These are phyloP conservation scores for Babesia caballi DNA, from an alignment of 169 alveolate species.

Conservation along the genomic window DNA sequence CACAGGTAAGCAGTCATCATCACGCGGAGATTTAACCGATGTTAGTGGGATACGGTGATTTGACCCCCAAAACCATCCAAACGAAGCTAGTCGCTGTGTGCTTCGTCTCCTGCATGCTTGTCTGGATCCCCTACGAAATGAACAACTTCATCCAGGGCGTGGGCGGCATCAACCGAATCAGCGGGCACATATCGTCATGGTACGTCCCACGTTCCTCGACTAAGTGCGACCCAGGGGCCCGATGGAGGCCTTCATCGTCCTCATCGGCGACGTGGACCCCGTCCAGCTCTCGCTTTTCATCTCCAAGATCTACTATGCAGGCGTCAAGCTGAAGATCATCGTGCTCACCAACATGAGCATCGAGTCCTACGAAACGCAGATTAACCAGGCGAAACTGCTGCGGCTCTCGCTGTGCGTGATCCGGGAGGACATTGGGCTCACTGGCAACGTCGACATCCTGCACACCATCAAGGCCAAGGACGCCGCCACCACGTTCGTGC, in stretches of 20 bases:
- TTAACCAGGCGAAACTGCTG: slow-evolving; percentile 50
- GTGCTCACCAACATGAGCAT: slow-evolving; percentile 41
- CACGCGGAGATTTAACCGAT: no score
- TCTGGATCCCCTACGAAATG: slow-evolving; percentile 75
- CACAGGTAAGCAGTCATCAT: slow-evolving; percentile 34
- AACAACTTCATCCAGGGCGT: slow-evolving; percentile 68
- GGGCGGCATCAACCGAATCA: slow-evolving; percentile 52
- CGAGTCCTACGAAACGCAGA: slow-evolving; percentile 22
- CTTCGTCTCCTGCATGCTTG: slow-evolving; percentile 69
- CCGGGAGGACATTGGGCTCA: slow-evolving; percentile 49
- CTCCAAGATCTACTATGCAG: slow-evolving; percentile 46
- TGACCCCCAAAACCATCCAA: slow-evolving; percentile 67
- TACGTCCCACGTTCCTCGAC: background rate
- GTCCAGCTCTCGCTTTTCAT: slow-evolving; percentile 69
- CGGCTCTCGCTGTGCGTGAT: slow-evolving; percentile 44
- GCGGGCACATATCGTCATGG: slow-evolving; percentile 66
- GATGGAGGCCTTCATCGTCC: slow-evolving; percentile 58
- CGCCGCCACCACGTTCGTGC: slow-evolving; percentile 42
- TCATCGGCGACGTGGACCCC: slow-evolving; percentile 76
- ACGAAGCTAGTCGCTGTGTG: slow-evolving; percentile 66
- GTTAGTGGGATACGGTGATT: slow-evolving; percentile 77
- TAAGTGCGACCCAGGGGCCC: slow-evolving; percentile 42
- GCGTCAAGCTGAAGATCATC: slow-evolving; percentile 38
- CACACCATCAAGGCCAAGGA: slow-evolving; percentile 37
- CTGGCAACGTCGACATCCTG: slow-evolving; percentile 33